phyloP scores from a whole-genome alignment of 2,329 filamentous ascomycete species.

The Sodiomyces alkalinus region DNA sequence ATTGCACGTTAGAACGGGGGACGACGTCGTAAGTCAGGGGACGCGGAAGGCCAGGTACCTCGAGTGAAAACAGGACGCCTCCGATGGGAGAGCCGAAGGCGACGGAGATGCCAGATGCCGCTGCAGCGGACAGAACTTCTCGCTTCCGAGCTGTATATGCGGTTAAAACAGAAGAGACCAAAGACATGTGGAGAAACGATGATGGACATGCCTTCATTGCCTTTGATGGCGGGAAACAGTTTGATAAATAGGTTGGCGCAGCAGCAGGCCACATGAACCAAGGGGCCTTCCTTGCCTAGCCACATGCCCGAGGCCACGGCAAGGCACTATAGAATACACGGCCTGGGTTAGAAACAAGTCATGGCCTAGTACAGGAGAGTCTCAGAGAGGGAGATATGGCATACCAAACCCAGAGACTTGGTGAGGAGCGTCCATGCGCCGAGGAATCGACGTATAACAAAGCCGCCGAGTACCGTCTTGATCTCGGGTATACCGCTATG shows the following conservation, averaged over 20 bases:
- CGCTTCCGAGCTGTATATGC: conserved; percentile 64
- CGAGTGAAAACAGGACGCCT: conserved; percentile 88
- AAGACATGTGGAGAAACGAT: not conserved
- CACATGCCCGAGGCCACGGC: conserved; percentile 90
- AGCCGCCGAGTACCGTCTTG: conserved; percentile 88
- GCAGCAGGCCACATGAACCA: conserved; percentile 94
- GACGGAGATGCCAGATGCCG: conserved; percentile 83
- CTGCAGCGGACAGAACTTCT: conserved; percentile 83
- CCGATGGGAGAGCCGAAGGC: conserved; percentile 91
- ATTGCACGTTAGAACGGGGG: too few species aligned
- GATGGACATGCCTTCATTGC: conserved; percentile 57
- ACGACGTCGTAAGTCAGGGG: too few species aligned
- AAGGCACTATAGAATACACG: conserved; percentile 47
- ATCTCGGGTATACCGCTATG: conserved; percentile 97
- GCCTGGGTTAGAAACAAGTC: too few species aligned
- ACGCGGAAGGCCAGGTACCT: conserved; percentile 38
- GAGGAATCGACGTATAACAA: conserved; percentile 78
- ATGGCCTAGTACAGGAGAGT: too few species aligned
- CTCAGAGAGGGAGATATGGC: too few species aligned
- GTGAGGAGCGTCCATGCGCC: conserved; percentile 78
- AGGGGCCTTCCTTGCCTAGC: conserved; percentile 88
- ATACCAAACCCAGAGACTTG: conserved; percentile 76
- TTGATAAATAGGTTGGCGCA: conserved; percentile 93
- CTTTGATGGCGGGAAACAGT: conserved; percentile 63
- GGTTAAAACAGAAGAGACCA: not conserved